Evolutionary conservation across 768 basidiomycete species (phyloP), one percentile per base, ranked within the genome.

Genomic region (Suillus brevipes): DNA sequence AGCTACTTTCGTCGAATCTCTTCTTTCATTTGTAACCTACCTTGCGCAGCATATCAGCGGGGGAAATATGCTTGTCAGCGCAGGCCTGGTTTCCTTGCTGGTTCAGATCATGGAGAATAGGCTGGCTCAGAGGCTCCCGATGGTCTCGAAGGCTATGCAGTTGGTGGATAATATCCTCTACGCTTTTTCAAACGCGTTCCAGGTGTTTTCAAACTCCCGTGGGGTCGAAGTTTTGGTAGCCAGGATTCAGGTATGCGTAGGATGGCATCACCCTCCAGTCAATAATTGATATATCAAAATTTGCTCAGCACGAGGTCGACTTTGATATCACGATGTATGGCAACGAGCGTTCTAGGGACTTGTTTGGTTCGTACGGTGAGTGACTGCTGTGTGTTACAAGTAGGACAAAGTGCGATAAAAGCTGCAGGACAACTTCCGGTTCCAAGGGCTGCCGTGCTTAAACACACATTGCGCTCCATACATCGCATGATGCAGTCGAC

Each of bases 401-500:
- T 18, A 59, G 23, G 61, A 28, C 56, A 23, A 25, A 60, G 7
- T 42, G 20, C 5, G 42, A 61, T 62, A 20, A 63, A 20, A 43
- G 36, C 20, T 63, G 12, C 60, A 91, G 92, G 89, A 49, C 87
- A 89, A 67, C 80, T 97, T 56, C 86, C 92, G 0, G 87, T 93
- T 62, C 81, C 87, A 56, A 87, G 89, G 5, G 88, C 89, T 31
- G 88, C 89, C 45, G 87, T 94, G n/a, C 80, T 99, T 69, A 97
- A 97, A 77, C 90, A 95, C 67, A 86, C 94, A 12, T 76, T 99
- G 38, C 89, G 97, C 36, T 95, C 95, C 1, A 88, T 97, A 79
- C 95, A 97, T 70, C 88, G 97, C 36, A 94, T 99, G 88, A 97
- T 99, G 96, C 93, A 96, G 72, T 91, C 92, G 0, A 91, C 94